phyloP scores from a whole-genome alignment of 495 filamentous ascomycete genomes.

The Friedmanniomyces simplex region DNA sequence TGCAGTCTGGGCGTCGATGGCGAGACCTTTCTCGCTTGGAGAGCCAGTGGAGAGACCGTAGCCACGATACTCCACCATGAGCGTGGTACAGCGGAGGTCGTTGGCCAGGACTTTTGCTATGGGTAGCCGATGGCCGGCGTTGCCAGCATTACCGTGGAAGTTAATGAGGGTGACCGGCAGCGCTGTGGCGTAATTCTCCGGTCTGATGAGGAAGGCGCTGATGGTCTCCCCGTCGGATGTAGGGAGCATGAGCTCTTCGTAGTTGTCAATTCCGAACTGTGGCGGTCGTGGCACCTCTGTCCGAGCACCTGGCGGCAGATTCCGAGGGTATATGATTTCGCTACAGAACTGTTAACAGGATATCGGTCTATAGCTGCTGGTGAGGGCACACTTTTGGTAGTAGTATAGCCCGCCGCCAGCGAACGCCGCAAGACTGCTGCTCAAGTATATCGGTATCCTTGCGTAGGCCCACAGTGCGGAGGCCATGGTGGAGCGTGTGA shows the following conservation, averaged over 20 bases:
- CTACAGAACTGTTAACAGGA: slow-evolving; percentile 35
- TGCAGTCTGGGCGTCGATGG: slow-evolving; percentile 83
- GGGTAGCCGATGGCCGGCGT: slow-evolving; percentile 88
- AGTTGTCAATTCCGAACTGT: slow-evolving; percentile 72
- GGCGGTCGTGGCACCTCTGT: slow-evolving; percentile 79
- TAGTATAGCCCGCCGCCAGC: slow-evolving; percentile 82
- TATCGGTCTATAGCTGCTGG: not conserved
- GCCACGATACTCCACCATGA: slow-evolving; percentile 93
- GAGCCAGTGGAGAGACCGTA: slow-evolving; percentile 85
- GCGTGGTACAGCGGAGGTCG: slow-evolving; percentile 69
- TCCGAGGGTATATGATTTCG: slow-evolving; percentile 89
- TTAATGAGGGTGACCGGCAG: slow-evolving; percentile 64
- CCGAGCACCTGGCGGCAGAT: slow-evolving; percentile 74
- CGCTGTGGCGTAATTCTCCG: slow-evolving; percentile 45
- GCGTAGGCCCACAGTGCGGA: slow-evolving; percentile 11
- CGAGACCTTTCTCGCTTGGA: slow-evolving; percentile 79
- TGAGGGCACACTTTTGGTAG: slow-evolving; percentile 72
- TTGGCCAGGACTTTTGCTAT: slow-evolving; percentile 78
- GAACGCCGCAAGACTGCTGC: slow-evolving; percentile 54
- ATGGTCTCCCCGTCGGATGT: slow-evolving; percentile 87
- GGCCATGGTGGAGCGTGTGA: not conserved
- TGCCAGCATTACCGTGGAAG: slow-evolving; percentile 98
- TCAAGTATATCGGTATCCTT: slow-evolving; percentile 14
- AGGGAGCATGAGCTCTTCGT: slow-evolving; percentile 75
- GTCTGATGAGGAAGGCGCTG: slow-evolving; percentile 73